phyloP scores from a whole-genome alignment of 306 rosid genomes.

The Lupinus albus region DNA sequence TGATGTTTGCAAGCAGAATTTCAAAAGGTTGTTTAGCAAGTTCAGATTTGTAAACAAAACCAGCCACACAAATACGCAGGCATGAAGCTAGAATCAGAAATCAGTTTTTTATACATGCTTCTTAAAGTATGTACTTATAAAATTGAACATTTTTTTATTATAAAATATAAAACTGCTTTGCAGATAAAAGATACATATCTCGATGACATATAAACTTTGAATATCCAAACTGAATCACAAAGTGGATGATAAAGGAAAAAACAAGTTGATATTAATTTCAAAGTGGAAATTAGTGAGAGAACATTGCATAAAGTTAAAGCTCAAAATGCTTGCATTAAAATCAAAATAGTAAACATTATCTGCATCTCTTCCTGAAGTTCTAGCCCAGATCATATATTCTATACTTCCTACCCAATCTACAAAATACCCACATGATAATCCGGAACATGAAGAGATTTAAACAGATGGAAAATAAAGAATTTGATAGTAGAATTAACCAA shows the following conservation, averaged over 20 bases:
- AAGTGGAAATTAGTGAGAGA: not conserved
- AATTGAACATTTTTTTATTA: not conserved
- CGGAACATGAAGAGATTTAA: slow-evolving; percentile 16
- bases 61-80: slow-evolving; percentile 22
- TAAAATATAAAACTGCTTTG: not conserved
- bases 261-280: slow-evolving; percentile 6
- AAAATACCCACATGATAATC: slow-evolving; percentile 10
- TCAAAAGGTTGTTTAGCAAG: slow-evolving; percentile 7
- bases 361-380: slow-evolving; percentile 22
- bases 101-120: not conserved
- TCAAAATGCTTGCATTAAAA: slow-evolving; percentile 3
- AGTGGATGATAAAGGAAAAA: not conserved
- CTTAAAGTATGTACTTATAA: not conserved
- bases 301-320: not conserved
- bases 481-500: slow-evolving; percentile 6
- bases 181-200: slow-evolving; percentile 21
- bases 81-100: slow-evolving; percentile 1
- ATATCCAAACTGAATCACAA: slow-evolving; percentile 24
- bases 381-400: slow-evolving; percentile 22
- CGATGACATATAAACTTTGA: not conserved
- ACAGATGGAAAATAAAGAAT: slow-evolving; percentile 20
- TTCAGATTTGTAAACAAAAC: slow-evolving; percentile 8
- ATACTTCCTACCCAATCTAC: slow-evolving; percentile 26
- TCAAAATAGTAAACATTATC: slow-evolving; percentile 16
- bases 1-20: not conserved